Evolutionary conservation across 768 basidiomycete species (phyloP), one percentile per base, ranked within the genome.

Genomic region (Podaxis sp.): DNA sequence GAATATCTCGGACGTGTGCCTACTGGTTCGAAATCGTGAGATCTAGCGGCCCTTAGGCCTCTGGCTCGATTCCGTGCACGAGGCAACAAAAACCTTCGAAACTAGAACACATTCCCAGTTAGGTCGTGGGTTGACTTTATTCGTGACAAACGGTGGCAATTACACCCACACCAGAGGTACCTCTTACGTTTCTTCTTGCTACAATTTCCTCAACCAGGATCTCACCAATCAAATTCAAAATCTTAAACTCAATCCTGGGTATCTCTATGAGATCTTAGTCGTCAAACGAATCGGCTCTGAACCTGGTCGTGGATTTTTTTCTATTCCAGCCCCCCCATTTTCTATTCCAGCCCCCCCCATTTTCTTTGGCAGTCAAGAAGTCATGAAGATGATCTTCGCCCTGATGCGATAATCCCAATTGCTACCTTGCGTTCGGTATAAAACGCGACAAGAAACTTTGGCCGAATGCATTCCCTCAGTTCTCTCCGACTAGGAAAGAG

Each of bases 341-440:
- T 65, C 66, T 68, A 64, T 59, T 63, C 67, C 67, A 70, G 66
- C 66, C 64, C 23, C 23, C 23, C 23, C 68, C n/a, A 64, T 62
- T 62, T 64, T 65, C 66, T 68, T 70, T 68, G 62, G 62, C 65
- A 71, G 68, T 64, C 59, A 35, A 68, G 62, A 69, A 68, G 56
- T 61, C 63, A 66, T 65, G 67, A 68, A 69, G 66, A 70, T 69
- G 66, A 55, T 61, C 62, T 66, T 64, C 58, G 5, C 16, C 64
- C 70, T 67, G 62, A 65, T 69, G 63, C 67, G 67, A 59, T 63
- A 42, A 62, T 63, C 65, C 64, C 60, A 62, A 66, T 65, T 61
- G 54, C 63, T 64, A 61, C 70, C 68, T 59, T 64, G 57, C 48
- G 63, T 42, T 63, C 59, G 57, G 64, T 74, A 76, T 76, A 76